Conservation (phyloP, 2,329 filamentous ascomycete genomes). For the Aspergillus flavus region DNA sequence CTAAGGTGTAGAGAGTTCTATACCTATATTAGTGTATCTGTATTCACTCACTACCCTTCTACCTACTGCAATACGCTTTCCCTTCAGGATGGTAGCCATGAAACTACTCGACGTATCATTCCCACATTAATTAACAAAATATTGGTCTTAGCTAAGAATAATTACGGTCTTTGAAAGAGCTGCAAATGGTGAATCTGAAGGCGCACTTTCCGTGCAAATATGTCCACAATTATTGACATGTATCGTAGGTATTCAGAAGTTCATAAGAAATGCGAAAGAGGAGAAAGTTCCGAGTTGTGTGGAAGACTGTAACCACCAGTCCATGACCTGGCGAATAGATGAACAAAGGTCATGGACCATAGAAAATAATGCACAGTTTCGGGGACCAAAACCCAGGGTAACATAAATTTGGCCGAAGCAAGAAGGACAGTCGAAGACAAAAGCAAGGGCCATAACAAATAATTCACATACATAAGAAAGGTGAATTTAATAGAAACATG, state of each 20-base stretch:
- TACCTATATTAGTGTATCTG: not conserved
- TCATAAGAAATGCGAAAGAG: not conserved
- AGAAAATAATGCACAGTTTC: slow-evolving; percentile 25
- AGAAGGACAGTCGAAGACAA: slow-evolving; percentile 12
- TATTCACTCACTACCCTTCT: not conserved
- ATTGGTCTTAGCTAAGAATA: not conserved
- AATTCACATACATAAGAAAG: slow-evolving; percentile 28
- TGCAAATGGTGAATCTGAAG: not conserved
- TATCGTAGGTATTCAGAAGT: slow-evolving; percentile 3
- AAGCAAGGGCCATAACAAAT: slow-evolving; percentile 19
- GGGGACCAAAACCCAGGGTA: slow-evolving; percentile 25
- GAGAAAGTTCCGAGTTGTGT: slow-evolving; percentile 7
- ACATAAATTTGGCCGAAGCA: slow-evolving; percentile 23
- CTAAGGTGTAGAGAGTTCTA: not conserved
- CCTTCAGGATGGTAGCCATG: not conserved
- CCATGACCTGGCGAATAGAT: slow-evolving; percentile 11
- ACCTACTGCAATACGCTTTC: not conserved
- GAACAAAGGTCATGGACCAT: slow-evolving; percentile 14
- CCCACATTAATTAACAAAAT: not conserved
- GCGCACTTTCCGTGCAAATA: not conserved
- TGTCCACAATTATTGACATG: slow-evolving; percentile 1
- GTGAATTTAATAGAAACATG: slow-evolving; percentile 15
- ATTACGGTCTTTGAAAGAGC: not conserved
- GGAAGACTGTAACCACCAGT: slow-evolving; percentile 21
- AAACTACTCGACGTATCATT: not conserved